Evolutionary conservation across 495 filamentous ascomycete genomes (phyloP).

Genomic region (Aspergillus cristatus): DNA sequence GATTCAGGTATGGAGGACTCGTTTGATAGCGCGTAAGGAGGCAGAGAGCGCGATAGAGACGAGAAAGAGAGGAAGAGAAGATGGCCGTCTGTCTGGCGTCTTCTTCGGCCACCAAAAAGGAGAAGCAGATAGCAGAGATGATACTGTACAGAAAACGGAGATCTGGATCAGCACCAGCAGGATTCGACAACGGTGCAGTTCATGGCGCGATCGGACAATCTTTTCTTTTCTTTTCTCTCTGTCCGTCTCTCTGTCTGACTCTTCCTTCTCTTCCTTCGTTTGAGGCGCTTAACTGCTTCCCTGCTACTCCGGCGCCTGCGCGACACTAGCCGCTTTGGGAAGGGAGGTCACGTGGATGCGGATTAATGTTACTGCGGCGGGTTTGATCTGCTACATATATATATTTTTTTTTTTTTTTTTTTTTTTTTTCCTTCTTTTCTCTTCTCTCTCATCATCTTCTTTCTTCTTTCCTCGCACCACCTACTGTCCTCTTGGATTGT

Average conservation of each 20-base stretch:
- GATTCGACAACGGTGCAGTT: too few species aligned
- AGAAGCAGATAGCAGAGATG: conserved; percentile 7
- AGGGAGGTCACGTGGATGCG: conserved; percentile 17
- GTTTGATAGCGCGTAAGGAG: too few species aligned
- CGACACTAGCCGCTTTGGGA: not conserved
- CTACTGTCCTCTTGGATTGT: conserved; percentile 1
- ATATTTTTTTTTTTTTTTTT: conserved; percentile 27
- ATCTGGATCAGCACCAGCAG: too few species aligned
- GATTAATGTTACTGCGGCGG: conserved; percentile 10
- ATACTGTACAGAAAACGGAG: too few species aligned
- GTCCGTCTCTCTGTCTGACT: conserved; percentile 6
- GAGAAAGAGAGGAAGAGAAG: not conserved
- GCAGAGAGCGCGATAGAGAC: too few species aligned
- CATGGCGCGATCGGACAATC: not conserved
- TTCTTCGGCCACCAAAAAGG: conserved; percentile 17
- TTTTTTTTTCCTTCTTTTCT: conserved; percentile 9
- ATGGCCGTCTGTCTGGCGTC: conserved; percentile 6
- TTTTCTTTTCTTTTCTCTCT: not conserved
- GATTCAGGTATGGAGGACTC: too few species aligned
- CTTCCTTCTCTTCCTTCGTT: not conserved
- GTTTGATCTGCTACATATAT: too few species aligned
- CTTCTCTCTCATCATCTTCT: conserved; percentile 9
- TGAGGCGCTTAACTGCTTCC: too few species aligned
- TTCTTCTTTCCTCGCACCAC: conserved; percentile 7
- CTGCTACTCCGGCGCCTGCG: too few species aligned